These are phyloP conservation scores for Annulohypoxylon bovei DNA, from an alignment of 495 filamentous ascomycete genomes.

Conservation along the genomic window DNA sequence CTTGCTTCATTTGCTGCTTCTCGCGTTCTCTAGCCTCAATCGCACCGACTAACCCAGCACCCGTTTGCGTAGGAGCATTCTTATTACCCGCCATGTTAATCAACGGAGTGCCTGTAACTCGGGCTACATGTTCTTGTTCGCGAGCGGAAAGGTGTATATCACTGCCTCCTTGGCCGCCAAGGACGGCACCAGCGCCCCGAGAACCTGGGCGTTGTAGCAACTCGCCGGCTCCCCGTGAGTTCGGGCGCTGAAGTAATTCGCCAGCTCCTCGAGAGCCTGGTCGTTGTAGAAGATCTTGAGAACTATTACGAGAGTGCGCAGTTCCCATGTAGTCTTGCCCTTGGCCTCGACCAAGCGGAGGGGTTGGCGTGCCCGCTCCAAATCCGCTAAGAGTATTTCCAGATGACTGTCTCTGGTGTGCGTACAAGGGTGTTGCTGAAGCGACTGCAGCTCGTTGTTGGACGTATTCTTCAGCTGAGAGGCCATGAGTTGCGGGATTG, in stretches of 20 bases:
- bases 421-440: constrained; percentile 54
- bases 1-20: constrained; percentile 75
- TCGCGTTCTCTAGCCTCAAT: constrained; percentile 82
- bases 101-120: constrained; percentile 83
- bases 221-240: constrained; percentile 43
- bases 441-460: constrained; percentile 76
- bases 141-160: constrained; percentile 82
- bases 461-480: constrained; percentile 83
- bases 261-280: constrained; percentile 49
- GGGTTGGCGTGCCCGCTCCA: constrained; percentile 54
- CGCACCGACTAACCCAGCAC: constrained; percentile 74
- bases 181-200: constrained; percentile 44
- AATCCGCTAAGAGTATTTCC: constrained; percentile 61
- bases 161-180: constrained; percentile 48
- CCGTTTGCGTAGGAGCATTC: constrained; percentile 56
- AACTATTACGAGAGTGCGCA: constrained; percentile 59
- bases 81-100: constrained; percentile 73
- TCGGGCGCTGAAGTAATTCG: constrained; percentile 49
- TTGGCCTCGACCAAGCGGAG: constrained; percentile 49
- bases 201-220: constrained; percentile 44
- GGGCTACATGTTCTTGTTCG: constrained; percentile 93
- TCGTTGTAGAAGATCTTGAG: constrained; percentile 51
- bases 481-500: constrained; percentile 52
- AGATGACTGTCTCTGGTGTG: constrained; percentile 69
- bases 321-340: constrained; percentile 38